Conservation (phyloP, 2,329 filamentous ascomycete species). For the Pseudocercospora fijiensis region DNA sequence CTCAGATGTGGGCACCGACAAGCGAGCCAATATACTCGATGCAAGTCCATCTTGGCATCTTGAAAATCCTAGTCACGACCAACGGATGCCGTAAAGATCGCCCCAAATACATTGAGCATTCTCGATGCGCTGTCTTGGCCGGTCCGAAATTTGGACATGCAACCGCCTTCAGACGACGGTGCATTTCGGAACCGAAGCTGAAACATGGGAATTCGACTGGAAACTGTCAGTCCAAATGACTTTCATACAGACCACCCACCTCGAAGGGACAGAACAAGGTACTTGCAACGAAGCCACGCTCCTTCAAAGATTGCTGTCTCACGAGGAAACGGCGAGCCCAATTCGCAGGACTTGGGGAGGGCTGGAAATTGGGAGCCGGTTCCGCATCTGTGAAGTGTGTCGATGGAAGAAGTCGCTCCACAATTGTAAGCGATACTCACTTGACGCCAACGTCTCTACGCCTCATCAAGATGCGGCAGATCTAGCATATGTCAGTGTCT, state of each 20-base stretch:
- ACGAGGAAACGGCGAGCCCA: conserved; percentile 12
- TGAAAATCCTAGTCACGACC: not conserved
- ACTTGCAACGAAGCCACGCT: not conserved
- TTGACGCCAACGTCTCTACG: conserved; percentile 20
- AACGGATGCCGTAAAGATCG: conserved; percentile 12
- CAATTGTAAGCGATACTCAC: conserved; percentile 12
- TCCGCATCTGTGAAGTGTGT: conserved; percentile 6
- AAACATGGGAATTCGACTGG: not conserved
- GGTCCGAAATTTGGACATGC: conserved; percentile 12
- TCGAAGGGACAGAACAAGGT: conserved; percentile 4
- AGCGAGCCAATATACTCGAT: conserved; percentile 25
- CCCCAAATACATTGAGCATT: conserved; percentile 1
- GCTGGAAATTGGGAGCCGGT: not conserved
- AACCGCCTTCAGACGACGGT: conserved; percentile 4
- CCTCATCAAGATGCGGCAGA: conserved; percentile 22
- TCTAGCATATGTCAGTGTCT: conserved; percentile 1
- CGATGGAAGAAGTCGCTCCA: conserved; percentile 19
- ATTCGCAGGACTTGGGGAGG: conserved; percentile 42
- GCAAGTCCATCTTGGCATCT: conserved; percentile 16
- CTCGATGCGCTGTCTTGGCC: not conserved
- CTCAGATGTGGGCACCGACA: conserved; percentile 20
- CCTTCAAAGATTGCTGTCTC: not conserved
- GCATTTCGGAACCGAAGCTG: conserved; percentile 14
- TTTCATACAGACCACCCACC: conserved; percentile 38
- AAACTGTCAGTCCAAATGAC: conserved; percentile 8